Percentiles rank a stretch among this genome's conserved stretches.
These are phyloP conservation scores for Ilyonectria sp. DNA, from an alignment of 2,329 filamentous ascomycete genomes.

Conservation along the genomic window DNA sequence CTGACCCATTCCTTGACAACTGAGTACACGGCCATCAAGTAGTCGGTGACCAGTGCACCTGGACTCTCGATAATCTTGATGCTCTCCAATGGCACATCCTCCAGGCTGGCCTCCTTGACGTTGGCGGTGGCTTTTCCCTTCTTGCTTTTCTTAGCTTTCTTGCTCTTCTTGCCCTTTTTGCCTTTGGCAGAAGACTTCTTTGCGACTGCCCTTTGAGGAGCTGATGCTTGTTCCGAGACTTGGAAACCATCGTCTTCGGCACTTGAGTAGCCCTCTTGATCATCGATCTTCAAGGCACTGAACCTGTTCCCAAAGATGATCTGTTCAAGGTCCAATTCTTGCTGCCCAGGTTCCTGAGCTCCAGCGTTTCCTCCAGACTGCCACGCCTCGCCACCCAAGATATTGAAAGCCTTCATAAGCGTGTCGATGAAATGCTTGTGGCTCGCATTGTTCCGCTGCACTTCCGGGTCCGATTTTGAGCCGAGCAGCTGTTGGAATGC, in stretches of 20 bases:
- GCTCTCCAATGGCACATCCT: conserved; percentile 60
- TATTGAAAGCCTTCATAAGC: conserved; percentile 54
- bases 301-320: conserved; percentile 36
- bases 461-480: conserved; percentile 51
- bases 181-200: conserved; percentile 13
- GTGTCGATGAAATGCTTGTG: conserved; percentile 62
- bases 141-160: conserved; percentile 31
- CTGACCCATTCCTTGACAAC: conserved; percentile 55
- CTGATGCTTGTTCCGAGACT: not conserved
- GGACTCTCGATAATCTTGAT: conserved; percentile 60
- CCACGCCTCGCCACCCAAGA: conserved; percentile 53
- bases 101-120: conserved; percentile 42
- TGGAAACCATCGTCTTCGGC: conserved; percentile 25
- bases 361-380: conserved; percentile 31
- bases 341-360: conserved; percentile 39
- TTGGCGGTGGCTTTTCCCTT: not conserved
- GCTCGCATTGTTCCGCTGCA: conserved; percentile 54
- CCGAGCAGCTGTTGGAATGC: conserved; percentile 53
- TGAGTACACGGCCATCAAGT: conserved; percentile 60
- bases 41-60: conserved; percentile 56
- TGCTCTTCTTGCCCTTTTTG: conserved; percentile 34
- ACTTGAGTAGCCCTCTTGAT: not conserved
- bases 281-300: conserved; percentile 23
- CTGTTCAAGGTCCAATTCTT: conserved; percentile 15
- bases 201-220: not conserved